These are phyloP conservation scores for Backusella circina DNA, from an alignment of 192 early-diverging fungal species.

Conservation along the genomic window DNA sequence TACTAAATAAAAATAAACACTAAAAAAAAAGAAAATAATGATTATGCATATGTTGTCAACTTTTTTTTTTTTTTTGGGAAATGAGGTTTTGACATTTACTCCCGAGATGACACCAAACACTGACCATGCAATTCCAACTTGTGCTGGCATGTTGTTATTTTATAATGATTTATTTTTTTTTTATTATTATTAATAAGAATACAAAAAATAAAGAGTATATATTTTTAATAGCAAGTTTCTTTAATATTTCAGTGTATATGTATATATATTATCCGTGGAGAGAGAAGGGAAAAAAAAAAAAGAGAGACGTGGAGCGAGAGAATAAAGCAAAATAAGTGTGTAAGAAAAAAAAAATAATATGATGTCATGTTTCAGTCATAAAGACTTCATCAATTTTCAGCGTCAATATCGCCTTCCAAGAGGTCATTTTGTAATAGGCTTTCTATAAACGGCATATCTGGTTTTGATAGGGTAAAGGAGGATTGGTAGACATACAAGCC, in stretches of 20 bases:
- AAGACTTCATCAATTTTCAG: background rate
- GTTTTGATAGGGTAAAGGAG: constrained; percentile 65
- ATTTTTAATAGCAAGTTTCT: background rate
- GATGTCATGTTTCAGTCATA: constrained; percentile 6
- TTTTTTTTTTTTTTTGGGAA: background rate
- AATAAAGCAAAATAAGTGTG: background rate
- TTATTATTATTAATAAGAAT: no score
- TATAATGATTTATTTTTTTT: background rate
- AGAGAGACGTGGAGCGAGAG: background rate
- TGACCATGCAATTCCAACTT: constrained; percentile 42
- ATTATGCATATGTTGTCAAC: background rate
- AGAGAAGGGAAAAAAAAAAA: background rate
- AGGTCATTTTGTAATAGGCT: constrained; percentile 62
- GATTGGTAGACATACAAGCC: constrained; percentile 74
- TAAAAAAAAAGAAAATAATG: constrained; percentile 19
- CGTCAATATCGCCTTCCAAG: constrained; percentile 39
- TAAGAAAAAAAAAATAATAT: background rate
- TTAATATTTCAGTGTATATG: background rate
- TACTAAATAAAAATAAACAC: constrained; percentile 36
- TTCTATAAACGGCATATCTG: constrained; percentile 77
- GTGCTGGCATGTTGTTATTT: constrained; percentile 16
- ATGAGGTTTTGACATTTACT: background rate
- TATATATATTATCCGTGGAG: background rate
- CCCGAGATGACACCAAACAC: constrained; percentile 38
- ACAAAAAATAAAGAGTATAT: background rate